Evolutionary conservation across 768 basidiomycete genomes (phyloP), one percentile per base, ranked within the genome.

Genomic region (Termitomyces sp.): DNA sequence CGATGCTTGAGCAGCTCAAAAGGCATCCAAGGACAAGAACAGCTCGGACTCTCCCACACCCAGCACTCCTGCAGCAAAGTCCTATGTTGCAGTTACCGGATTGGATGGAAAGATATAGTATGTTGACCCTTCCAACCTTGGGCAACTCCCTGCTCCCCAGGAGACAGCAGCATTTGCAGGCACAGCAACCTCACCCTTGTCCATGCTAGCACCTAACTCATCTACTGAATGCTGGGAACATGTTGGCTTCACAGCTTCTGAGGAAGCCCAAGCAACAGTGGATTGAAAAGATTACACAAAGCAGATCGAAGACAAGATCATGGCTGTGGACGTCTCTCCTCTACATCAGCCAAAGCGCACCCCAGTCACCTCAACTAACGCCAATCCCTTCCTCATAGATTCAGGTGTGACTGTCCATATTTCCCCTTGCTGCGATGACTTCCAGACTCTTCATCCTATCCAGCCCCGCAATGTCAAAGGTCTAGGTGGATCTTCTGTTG

Each of bases 331-430:
- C 17, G 19, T 53, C 23, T 17, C 10, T 53, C 51, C 50, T 6
- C 11, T 38, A 11, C 32, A 14, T 19, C 35, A 51, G 17, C n/a
- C 12, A 11, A 38, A 51, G 17, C 34, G 23, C 12, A 19, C 21
- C 9, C 50, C n/a, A 4, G 9, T 53, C 29, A 53, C 47, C 44
- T 60, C 0, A 57, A 70, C 55, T 62, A 68, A 67, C 46, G 69
- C 19, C 59, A 72, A 49, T 63, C 68, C 2, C 66, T 71, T 0
- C 66, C 69, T 0, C 59, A 61, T n/a, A n/a, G n/a, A n/a, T n/a
- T n/a, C n/a, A n/a, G n/a, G n/a, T n/a, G n/a, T n/a, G n/a, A n/a
- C n/a, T 1, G 32, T 62, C 0, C 69, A 71, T 31, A 62, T 72
- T 29, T 67, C 66, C 5, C 68, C 61, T 7, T 51, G 63, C 3